phyloP scores from a whole-genome alignment of 1,284 basidiomycete genomes.

The Naganishia albida region DNA sequence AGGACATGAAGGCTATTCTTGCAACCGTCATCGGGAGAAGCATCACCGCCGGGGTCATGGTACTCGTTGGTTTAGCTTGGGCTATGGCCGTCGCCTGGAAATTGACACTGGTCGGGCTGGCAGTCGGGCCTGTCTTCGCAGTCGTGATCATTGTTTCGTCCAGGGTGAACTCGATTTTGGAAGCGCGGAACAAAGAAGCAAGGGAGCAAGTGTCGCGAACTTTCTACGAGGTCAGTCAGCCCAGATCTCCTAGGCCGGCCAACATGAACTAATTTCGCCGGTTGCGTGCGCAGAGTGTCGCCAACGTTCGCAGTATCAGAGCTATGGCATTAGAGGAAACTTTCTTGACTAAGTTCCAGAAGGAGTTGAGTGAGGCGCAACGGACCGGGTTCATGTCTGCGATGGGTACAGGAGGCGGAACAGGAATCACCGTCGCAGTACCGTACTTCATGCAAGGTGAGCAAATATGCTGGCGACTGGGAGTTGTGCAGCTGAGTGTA shows the following conservation, averaged over 20 bases:
- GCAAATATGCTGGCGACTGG: conserved; percentile 25
- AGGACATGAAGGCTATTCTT: conserved; percentile 81
- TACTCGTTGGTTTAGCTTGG: conserved; percentile 80
- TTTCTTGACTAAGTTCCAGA: conserved; percentile 70
- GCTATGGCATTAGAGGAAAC: conserved; percentile 83
- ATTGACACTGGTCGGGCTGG: conserved; percentile 85
- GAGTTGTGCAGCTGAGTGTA: background rate
- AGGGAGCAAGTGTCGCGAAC: conserved; percentile 80
- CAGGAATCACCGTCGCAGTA: conserved; percentile 74
- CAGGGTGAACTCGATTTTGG: conserved; percentile 67
- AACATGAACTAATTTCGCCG: background rate
- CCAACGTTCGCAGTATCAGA: conserved; percentile 82
- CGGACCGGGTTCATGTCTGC: conserved; percentile 72
- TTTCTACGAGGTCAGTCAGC: conserved; percentile 73
- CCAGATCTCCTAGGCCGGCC: background rate
- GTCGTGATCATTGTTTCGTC: conserved; percentile 72
- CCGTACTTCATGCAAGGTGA: conserved; percentile 78
- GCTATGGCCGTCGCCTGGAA: conserved; percentile 87
- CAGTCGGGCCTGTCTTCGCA: conserved; percentile 80
- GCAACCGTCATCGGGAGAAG: conserved; percentile 72
- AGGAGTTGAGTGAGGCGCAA: conserved; percentile 65
- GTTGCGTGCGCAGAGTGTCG: conserved; percentile 62
- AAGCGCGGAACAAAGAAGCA: conserved; percentile 76
- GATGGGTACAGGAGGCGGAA: conserved; percentile 78
- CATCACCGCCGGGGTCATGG: conserved; percentile 75